Evolutionary conservation across 2,329 filamentous ascomycete genomes (phyloP), one percentile per base, ranked within the genome.

Genomic region (Gnomoniopsis sp.): DNA sequence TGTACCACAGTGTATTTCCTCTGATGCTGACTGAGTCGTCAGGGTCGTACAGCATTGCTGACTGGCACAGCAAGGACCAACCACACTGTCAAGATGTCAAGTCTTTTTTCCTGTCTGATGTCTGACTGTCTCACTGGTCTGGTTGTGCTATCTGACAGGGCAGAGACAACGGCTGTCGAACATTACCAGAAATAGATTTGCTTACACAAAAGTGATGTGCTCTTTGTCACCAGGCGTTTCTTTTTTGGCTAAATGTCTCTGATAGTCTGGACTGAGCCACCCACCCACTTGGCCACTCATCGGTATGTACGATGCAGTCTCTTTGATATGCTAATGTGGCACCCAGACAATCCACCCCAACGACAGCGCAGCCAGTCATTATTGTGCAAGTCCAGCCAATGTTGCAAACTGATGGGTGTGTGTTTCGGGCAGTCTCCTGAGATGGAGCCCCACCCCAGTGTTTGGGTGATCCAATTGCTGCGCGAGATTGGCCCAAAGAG

Each of bases 211-310:
- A 34, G 15, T 12, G 47, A 11, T 49, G 21, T 50, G 8, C 21
- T 33, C 53, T 49, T 41, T 49, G 46, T 49, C 41, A 14, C 79
- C 73, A 79, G 77, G 75, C 71, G 71, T 70, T 71, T 71, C 72
- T 68, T 72, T 77, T 73, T 72, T 75, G 73, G 65, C 70, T 75
- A 77, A 73, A 79, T 79, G 70, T 81, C 53, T 49, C 53, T 49
- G 10, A 19, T 55, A 26, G 33, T 26, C 53, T 55, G 33, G n/a
- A 53, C 51, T 53, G 38, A 53, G 51, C 44, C 41, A 36, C 30
- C 26, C 26, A 30, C 26, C n/a, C n/a, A 53, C 51, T 53, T 22
- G 44, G 51, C 44, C 41, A 36, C 30, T 8, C 26, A 30, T 8
- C 26, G 26, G 26, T 30, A 46, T 46, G 19, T 46, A n/a, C 14